Evolutionary conservation across 2,329 filamentous ascomycete species (phyloP).

Genomic region (Fusarium mangiferae): DNA sequence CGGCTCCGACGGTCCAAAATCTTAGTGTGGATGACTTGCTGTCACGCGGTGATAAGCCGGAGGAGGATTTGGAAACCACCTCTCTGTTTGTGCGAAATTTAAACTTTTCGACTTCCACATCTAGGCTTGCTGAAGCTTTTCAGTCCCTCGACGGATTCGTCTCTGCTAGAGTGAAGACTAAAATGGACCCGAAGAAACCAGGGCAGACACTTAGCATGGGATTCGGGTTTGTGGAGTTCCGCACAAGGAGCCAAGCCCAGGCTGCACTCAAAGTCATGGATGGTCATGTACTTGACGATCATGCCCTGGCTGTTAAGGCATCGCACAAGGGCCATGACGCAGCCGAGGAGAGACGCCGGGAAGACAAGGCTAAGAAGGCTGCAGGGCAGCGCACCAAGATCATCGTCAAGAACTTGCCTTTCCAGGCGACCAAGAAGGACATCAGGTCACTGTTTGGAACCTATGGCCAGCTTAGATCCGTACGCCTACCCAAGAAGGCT

Average conservation of each 20-base stretch:
- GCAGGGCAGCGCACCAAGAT: conserved; percentile 87
- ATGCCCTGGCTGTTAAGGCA: conserved; percentile 84
- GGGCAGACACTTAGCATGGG: conserved; percentile 94
- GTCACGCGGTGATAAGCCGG: conserved; percentile 62
- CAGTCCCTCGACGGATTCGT: conserved; percentile 86
- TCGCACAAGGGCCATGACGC: conserved; percentile 90
- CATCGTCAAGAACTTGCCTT: conserved; percentile 97
- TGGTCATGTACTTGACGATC: conserved; percentile 85
- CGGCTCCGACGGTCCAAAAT: conserved; percentile 63
- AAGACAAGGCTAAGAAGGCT: conserved; percentile 84
- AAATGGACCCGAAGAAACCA: conserved; percentile 89
- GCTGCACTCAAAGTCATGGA: conserved; percentile 88
- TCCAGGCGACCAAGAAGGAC: conserved; percentile 94
- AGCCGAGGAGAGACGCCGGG: conserved; percentile 83
- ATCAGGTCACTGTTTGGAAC: conserved; percentile 85
- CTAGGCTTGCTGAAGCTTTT: conserved; percentile 81
- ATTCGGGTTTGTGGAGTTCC: conserved; percentile 94
- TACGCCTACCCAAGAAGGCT: conserved; percentile 95
- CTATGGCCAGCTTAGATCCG: conserved; percentile 91
- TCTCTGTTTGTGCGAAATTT: conserved; percentile 95
- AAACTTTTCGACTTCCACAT: conserved; percentile 87
- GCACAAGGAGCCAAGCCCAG: conserved; percentile 78
- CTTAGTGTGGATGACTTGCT: conserved; percentile 76
- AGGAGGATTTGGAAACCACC: conserved; percentile 70
- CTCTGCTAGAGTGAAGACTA: conserved; percentile 91